Conservation (phyloP, 1,284 basidiomycete genomes). For the Singerocomus rubriflavus region DNA sequence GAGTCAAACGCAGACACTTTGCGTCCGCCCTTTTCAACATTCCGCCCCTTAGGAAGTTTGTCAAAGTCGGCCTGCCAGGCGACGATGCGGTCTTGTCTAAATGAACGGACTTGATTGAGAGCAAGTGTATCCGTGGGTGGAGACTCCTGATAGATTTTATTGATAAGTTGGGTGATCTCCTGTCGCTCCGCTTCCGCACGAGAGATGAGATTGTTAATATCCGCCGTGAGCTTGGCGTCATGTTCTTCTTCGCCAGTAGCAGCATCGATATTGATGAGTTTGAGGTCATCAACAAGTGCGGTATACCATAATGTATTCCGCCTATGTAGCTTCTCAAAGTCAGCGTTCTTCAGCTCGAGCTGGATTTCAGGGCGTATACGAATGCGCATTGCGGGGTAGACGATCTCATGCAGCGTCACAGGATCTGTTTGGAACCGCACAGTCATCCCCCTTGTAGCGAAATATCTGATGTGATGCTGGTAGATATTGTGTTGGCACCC, state of each 20-base stretch:
- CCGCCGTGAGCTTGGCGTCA: slow-evolving; percentile 56
- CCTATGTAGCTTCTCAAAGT: slow-evolving; percentile 76
- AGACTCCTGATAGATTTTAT: slow-evolving; percentile 79
- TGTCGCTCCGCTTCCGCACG: slow-evolving; percentile 73
- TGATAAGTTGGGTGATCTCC: slow-evolving; percentile 75
- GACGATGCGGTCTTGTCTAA: slow-evolving; percentile 93
- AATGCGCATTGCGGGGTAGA: slow-evolving; percentile 87
- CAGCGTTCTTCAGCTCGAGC: slow-evolving; percentile 85
- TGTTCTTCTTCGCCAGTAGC: slow-evolving; percentile 70
- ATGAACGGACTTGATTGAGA: slow-evolving; percentile 84
- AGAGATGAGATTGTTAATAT: slow-evolving; percentile 66
- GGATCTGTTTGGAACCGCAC: slow-evolving; percentile 89
- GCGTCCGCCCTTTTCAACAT: slow-evolving; percentile 46
- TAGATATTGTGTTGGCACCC: slow-evolving; percentile 95
- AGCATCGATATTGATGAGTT: slow-evolving; percentile 72
- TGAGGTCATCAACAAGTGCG: slow-evolving; percentile 69
- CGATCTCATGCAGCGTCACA: slow-evolving; percentile 80
- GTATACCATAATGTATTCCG: slow-evolving; percentile 74
- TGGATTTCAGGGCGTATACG: slow-evolving; percentile 83
- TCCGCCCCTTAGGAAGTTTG: slow-evolving; percentile 62
- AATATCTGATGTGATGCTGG: slow-evolving; percentile 91
- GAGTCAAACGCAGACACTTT: slow-evolving; percentile 63
- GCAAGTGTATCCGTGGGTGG: slow-evolving; percentile 82
- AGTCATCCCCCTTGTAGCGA: slow-evolving; percentile 80
- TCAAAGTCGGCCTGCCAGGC: slow-evolving; percentile 92